Conservation (phyloP, 192 early-diverging fungal genomes). For the Backusella australiensis region DNA sequence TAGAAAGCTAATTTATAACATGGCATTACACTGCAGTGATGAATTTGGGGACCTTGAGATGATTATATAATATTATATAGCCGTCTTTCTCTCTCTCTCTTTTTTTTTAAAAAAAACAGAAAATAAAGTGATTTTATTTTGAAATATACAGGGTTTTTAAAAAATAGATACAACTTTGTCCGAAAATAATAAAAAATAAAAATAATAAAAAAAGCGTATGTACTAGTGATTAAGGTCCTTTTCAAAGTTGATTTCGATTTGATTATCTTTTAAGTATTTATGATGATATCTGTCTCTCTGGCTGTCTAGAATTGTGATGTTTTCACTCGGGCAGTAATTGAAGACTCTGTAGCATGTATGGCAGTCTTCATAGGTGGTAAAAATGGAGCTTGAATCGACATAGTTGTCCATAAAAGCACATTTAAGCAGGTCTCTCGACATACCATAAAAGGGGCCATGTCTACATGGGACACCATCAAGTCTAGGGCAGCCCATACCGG, state of each 20-base stretch:
- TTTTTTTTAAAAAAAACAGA: neutral
- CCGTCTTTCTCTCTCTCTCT: neutral
- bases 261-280: neutral
- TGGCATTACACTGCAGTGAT: neutral
- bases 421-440: neutral
- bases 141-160: neutral
- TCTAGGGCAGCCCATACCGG: neutral
- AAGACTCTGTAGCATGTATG: neutral
- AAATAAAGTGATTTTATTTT: neutral
- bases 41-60: neutral
- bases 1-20: neutral
- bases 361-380: neutral
- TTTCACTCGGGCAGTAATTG: neutral
- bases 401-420: slow-evolving; percentile 5
- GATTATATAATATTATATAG: neutral
- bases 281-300: neutral
- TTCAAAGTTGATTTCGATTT: neutral
- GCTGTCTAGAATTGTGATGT: neutral
- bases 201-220: neutral
- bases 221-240: neutral
- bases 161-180: neutral
- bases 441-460: neutral
- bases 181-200: neutral
- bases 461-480: neutral
- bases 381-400: neutral